These are phyloP conservation scores for Acacia pycnantha DNA, from an alignment of 331 rosid species.

Conservation along the genomic window DNA sequence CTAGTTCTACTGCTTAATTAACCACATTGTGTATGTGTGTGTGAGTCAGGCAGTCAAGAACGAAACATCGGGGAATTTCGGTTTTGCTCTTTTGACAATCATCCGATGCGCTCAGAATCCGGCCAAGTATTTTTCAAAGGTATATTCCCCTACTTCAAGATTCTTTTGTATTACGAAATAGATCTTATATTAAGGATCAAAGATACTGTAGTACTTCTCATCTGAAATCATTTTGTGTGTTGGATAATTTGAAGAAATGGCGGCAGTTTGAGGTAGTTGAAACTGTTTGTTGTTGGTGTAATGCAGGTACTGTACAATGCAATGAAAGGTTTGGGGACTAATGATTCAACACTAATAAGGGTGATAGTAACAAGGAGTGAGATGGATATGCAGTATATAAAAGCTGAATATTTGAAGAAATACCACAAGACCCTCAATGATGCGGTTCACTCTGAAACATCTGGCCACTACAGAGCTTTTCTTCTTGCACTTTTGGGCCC, in stretches of 20 bases:
- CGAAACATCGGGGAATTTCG: constrained; percentile 71
- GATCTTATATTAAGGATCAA: too few relatives aligned
- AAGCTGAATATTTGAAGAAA: constrained; percentile 63
- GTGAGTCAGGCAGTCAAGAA: constrained; percentile 61
- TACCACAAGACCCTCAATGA: constrained; percentile 62
- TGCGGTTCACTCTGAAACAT: constrained; percentile 81
- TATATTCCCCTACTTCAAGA: neutral
- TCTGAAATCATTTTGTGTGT: too few relatives aligned
- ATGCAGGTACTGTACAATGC: constrained; percentile 64
- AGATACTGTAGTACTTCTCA: too few relatives aligned
- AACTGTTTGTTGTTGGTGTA: neutral
- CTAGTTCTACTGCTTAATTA: constrained; percentile 22
- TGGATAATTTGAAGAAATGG: too few relatives aligned
- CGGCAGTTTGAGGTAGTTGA: neutral
- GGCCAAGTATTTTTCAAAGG: constrained; percentile 72
- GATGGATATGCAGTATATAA: constrained; percentile 70
- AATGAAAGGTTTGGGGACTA: constrained; percentile 85
- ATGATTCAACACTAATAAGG: constrained; percentile 57
- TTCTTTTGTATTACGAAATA: too few relatives aligned
- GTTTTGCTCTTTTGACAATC: constrained; percentile 61
- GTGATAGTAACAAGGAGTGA: constrained; percentile 73
- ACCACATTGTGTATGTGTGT: neutral
- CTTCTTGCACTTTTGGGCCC: constrained; percentile 75
- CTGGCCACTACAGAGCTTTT: constrained; percentile 65
- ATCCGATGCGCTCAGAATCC: constrained; percentile 65